phyloP scores from a whole-genome alignment of 2,329 filamentous ascomycete genomes.

The Didymellaceae sp. region DNA sequence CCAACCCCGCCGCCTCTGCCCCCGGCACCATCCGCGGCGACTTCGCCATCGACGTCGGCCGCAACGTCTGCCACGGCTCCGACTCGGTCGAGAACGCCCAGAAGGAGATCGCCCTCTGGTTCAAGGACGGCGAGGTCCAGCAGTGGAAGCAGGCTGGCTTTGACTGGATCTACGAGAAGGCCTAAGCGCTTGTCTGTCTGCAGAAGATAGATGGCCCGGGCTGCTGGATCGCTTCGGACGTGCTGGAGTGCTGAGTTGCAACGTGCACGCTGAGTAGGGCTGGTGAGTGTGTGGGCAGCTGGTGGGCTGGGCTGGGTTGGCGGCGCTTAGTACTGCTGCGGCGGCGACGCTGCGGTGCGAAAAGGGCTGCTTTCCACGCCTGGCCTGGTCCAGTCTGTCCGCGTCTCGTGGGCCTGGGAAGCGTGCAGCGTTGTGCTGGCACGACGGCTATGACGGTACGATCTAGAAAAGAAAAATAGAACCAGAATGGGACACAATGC shows the following conservation, averaged over 20 bases:
- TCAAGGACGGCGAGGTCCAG: slow-evolving; percentile 85
- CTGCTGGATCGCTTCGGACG: no score
- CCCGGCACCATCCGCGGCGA: slow-evolving; percentile 98
- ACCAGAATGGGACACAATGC: slow-evolving; percentile 31
- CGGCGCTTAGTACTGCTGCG: slow-evolving; percentile 3
- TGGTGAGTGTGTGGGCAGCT: not conserved
- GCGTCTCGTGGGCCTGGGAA: not conserved
- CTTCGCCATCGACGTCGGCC: slow-evolving; percentile 86
- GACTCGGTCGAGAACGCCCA: slow-evolving; percentile 98
- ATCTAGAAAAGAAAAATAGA: slow-evolving; percentile 26
- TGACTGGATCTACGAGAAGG: slow-evolving; percentile 98
- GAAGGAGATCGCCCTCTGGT: slow-evolving; percentile 99
- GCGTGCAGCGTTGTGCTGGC: not conserved
- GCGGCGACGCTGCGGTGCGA: not conserved
- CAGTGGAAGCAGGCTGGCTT: slow-evolving; percentile 83
- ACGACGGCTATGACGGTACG: slow-evolving; percentile 25
- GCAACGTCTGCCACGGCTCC: slow-evolving; percentile 99
- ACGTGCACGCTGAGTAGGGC: slow-evolving; percentile 1
- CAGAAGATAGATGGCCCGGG: not conserved
- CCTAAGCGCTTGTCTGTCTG: slow-evolving; percentile 22
- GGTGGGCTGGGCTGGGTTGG: not conserved
- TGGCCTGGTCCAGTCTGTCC: no score
- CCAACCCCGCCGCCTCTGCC: slow-evolving; percentile 93
- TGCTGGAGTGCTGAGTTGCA: not conserved
- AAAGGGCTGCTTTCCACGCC: not conserved